These are phyloP conservation scores for Gomphus bonarii DNA, from an alignment of 1,284 basidiomycete genomes.

Conservation along the genomic window DNA sequence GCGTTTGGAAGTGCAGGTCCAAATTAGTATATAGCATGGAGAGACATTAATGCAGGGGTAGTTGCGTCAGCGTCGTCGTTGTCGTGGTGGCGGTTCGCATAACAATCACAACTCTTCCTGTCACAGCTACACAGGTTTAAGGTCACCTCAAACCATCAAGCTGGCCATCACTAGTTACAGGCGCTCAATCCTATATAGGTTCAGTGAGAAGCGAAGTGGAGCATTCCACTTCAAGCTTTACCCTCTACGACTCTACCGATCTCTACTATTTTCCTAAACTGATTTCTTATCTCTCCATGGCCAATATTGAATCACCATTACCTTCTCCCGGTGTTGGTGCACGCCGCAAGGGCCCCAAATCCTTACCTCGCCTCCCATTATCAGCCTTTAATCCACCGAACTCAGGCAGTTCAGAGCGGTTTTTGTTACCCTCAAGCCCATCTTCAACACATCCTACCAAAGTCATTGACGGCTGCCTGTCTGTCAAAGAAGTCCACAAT, in stretches of 20 bases:
- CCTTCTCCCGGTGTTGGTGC: slow-evolving; percentile 30
- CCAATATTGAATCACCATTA: slow-evolving; percentile 8
- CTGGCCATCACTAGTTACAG: not conserved
- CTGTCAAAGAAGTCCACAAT: slow-evolving; percentile 29
- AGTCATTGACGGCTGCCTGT: slow-evolving; percentile 60
- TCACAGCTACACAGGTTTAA: too few species aligned
- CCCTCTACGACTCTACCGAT: not conserved
- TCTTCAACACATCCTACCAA: slow-evolving; percentile 48
- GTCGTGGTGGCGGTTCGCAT: too few species aligned
- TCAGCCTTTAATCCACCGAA: slow-evolving; percentile 63
- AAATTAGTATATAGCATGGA: too few species aligned
- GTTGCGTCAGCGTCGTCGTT: not conserved
- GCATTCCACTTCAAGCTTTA: not conserved
- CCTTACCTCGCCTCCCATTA: slow-evolving; percentile 54
- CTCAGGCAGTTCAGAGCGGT: slow-evolving; percentile 51
- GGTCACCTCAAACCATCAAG: too few species aligned
- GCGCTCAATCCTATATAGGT: not conserved
- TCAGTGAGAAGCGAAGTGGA: not conserved
- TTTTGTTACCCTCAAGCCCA: slow-evolving; percentile 60
- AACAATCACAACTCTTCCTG: too few species aligned
- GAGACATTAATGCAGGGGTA: too few species aligned
- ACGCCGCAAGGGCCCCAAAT: slow-evolving; percentile 51
- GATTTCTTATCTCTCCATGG: not conserved
- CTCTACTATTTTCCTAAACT: not conserved
- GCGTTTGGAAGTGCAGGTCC: too few species aligned